A percentile compares a stretch with the other conserved stretches of the same genome.
phyloP scores from a whole-genome alignment of 352 stramenopile genomes.

The Phytophthora foliorum region DNA sequence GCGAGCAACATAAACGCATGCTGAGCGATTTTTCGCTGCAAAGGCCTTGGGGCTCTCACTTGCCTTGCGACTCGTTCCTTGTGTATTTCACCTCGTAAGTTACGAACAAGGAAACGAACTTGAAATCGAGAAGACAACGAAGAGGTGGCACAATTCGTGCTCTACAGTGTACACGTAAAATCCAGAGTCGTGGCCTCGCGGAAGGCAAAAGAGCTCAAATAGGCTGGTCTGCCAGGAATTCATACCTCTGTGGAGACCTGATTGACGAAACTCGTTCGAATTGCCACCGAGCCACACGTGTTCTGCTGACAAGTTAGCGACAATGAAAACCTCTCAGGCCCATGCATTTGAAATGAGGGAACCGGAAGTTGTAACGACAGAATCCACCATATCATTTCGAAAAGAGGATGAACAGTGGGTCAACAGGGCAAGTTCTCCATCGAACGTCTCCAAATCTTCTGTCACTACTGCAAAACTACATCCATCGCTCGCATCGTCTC shows the following conservation, averaged over 20 bases:
- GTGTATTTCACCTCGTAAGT: too few species aligned
- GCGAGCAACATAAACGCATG: too few species aligned
- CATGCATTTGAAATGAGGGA: not conserved
- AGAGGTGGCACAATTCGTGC: slow-evolving; percentile 1
- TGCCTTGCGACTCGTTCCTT: too few species aligned
- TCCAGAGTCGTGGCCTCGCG: not conserved
- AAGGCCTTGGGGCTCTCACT: too few species aligned
- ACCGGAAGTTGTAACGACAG: not conserved
- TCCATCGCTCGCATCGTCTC: not conserved
- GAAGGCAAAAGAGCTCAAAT: not conserved
- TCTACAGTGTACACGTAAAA: slow-evolving; percentile 1
- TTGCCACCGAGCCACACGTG: not conserved
- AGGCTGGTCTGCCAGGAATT: not conserved
- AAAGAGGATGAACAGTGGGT: slow-evolving; percentile 10
- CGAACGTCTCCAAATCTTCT: slow-evolving; percentile 13
- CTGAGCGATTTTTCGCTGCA: too few species aligned
- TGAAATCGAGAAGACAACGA: slow-evolving; percentile 2
- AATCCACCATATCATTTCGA: slow-evolving; percentile 4
- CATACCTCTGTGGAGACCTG: not conserved
- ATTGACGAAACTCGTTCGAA: not conserved
- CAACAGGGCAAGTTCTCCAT: slow-evolving; percentile 18
- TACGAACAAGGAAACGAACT: slow-evolving; percentile 12
- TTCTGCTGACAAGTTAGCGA: not conserved
- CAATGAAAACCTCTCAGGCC: not conserved
- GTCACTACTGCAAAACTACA: slow-evolving; percentile 12